phyloP scores from a whole-genome alignment of 2,329 filamentous ascomycete species.

The Hymenoscyphus repandus region DNA sequence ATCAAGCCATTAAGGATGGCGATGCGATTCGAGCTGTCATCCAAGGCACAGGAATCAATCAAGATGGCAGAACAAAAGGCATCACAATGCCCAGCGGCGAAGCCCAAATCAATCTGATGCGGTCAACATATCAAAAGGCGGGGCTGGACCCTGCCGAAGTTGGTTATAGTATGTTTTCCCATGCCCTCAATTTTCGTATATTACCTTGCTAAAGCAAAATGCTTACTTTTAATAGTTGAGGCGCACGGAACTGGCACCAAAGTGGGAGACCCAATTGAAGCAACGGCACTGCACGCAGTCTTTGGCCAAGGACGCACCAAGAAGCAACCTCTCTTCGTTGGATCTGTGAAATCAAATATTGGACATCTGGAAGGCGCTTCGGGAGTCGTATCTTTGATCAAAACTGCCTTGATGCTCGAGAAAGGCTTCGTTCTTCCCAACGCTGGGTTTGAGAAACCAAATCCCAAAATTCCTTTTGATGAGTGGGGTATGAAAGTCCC shows the following conservation, averaged over 20 bases:
- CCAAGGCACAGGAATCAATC: constrained; percentile 46
- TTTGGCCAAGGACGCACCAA: constrained; percentile 16
- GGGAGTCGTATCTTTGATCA: constrained; percentile 38
- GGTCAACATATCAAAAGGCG: constrained; percentile 13
- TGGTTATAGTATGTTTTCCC: constrained; percentile 8
- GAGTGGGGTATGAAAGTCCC: constrained; percentile 33
- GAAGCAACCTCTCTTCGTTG: constrained; percentile 22
- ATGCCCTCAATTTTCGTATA: no score
- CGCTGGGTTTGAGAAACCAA: constrained; percentile 35
- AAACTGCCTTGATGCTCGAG: constrained; percentile 38
- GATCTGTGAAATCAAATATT: constrained; percentile 30
- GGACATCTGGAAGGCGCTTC: constrained; percentile 35
- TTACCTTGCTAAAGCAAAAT: constrained; percentile 7
- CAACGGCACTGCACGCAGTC: constrained; percentile 18
- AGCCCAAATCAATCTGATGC: constrained; percentile 35
- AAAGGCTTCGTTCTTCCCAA: constrained; percentile 40
- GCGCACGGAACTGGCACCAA: constrained; percentile 28
- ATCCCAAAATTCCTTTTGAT: constrained; percentile 32
- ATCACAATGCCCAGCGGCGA: constrained; percentile 48
- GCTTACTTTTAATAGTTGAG: constrained; percentile 12
- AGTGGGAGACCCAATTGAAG: constrained; percentile 27
- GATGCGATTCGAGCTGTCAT: constrained; percentile 54
- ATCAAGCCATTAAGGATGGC: constrained; percentile 51
- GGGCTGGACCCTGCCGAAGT: constrained; percentile 12
- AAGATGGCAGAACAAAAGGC: constrained; percentile 53